A percentile compares a stretch with the other conserved stretches of the same genome.
Evolutionary conservation across 2,329 filamentous ascomycete genomes (phyloP).

Genomic region (Cryoendolithus antarcticus): DNA sequence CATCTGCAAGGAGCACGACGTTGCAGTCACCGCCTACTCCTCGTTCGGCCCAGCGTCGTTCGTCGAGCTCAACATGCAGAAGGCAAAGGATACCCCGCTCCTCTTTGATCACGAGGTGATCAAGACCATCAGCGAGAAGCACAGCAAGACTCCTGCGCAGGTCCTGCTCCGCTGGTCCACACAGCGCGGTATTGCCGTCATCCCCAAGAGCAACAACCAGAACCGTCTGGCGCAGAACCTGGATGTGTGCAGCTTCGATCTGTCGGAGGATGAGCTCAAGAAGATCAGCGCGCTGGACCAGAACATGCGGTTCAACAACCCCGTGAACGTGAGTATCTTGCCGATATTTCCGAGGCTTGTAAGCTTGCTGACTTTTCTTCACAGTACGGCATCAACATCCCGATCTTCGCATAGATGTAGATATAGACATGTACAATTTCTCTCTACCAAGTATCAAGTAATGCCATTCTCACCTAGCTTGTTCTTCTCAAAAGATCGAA

Average conservation of each 20-base stretch:
- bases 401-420: conserved; percentile 11
- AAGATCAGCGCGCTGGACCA: conserved; percentile 53
- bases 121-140: conserved; percentile 53
- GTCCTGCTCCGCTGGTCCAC: conserved; percentile 79
- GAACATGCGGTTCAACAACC: conserved; percentile 65
- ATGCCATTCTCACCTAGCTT: too few relatives aligned
- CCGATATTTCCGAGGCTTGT: neutral
- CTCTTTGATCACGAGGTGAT: conserved; percentile 60
- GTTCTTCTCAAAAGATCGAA: too few relatives aligned
- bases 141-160: conserved; percentile 64
- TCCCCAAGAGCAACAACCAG: conserved; percentile 61
- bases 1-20: conserved; percentile 56
- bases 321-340: conserved; percentile 46
- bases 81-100: conserved; percentile 51
- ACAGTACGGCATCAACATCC: conserved; percentile 10
- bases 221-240: conserved; percentile 52
- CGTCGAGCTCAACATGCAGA: conserved; percentile 61
- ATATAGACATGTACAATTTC: neutral
- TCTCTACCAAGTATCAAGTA: too few relatives aligned
- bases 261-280: conserved; percentile 53
- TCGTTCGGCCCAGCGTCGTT: conserved; percentile 72
- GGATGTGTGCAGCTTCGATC: conserved; percentile 52
- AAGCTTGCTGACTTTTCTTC: conserved; percentile 2
- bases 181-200: conserved; percentile 67
- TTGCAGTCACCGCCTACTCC: conserved; percentile 71